Base-by-base conservation (phyloP, 2,329 filamentous ascomycete species). In the Helminthosporium solani region DNA sequence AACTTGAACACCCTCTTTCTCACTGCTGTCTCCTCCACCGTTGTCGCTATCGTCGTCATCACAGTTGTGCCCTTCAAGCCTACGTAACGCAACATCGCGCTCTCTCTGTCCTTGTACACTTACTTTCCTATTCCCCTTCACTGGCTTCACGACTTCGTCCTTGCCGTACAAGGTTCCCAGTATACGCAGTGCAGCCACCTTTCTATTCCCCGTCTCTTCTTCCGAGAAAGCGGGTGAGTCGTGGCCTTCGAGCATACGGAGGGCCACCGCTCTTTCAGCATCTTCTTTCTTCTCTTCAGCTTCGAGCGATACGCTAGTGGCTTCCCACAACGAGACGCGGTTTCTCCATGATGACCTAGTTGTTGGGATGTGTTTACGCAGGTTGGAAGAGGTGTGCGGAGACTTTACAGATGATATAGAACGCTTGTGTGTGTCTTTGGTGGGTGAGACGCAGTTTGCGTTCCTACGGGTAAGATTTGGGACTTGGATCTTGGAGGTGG, bases 361-460 rank as follows among this genome's bases (percentile, higher is more conserved):
- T 14, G 14, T n/a, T 14, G 12, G 31, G n/a, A 6, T 33, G 23
- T 25, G 23, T 9, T 25, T 25, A 9, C 23, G 23, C 6, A 9
- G 23, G 23, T 25, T 5, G 23, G 23, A 25, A 6, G 23, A 9
- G 23, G 9, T 5, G 23, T 25, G 23, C 6, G 23, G 23, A 25
- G 23, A 25, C 23, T 6, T 25, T 5, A 9, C 23, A 25, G 23
- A 6, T 5, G 23, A 9, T 5, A 6, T 5, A 25, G 23, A 6
- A 9, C 9, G 23, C 6, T 6, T 25, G 23, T 14, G 15, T 5
- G 33, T 18, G 12, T 15, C 20, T 18, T 48, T 48, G 1, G 46
- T 35, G 14, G 40, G 40, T 2, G 46, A 48, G 9, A 44, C 27
- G 4, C 41, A 40, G 20, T 41, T 36, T 11, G 40, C 36, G 16